Base-by-base conservation (phyloP, 495 filamentous ascomycete genomes). In the Penicillium diatomitis region DNA sequence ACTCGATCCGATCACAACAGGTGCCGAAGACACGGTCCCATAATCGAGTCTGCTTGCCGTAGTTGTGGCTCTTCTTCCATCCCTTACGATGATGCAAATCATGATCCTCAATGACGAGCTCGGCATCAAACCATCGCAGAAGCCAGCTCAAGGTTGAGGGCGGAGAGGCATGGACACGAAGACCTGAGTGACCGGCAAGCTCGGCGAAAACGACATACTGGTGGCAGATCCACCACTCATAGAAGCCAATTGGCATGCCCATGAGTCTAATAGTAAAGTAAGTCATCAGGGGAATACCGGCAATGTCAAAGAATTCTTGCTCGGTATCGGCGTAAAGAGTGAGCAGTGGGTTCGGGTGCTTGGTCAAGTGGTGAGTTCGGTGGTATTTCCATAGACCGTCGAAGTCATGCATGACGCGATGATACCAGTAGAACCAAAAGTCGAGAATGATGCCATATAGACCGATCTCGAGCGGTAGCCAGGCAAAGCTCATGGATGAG, bases 341-440 rank as follows among this genome's bases (percentile, higher is more conserved):
- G 20, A 70, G 48, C 2, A 68, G 53, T 8, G 67, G 61, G 50
- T 67, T 68, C 4, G 67, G 67, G 41, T 70, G 67, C 48, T 70
- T 70, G 5, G 67, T 68, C 2, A 70, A 55, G 44, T 70, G 67
- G 54, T 70, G 67, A 4, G 67, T 70, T 12, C 65, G 65, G 53
- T 70, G 67, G 57, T 61, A 70, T 34, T 68, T 63, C 67, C 67
- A 70, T 3, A 70, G 58, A 0, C 44, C 44, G 38, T 44, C 57
- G 10, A 64, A 41, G 12, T 67, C 65, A 36, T 70, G 67, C 61
- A 66, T 67, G 6, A 61, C 8, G 1, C 67, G 65, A 41, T 70
- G 67, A 50, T 68, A 67, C 63, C 65, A 68, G 51, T 69, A 69
- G 53, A 70, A 69, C 66, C 66, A 69, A 54, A 69, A 69, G 50